Evolutionary conservation across 306 rosid genomes (phyloP), one percentile per base, ranked within the genome.

Genomic region (Quercus mongolica): DNA sequence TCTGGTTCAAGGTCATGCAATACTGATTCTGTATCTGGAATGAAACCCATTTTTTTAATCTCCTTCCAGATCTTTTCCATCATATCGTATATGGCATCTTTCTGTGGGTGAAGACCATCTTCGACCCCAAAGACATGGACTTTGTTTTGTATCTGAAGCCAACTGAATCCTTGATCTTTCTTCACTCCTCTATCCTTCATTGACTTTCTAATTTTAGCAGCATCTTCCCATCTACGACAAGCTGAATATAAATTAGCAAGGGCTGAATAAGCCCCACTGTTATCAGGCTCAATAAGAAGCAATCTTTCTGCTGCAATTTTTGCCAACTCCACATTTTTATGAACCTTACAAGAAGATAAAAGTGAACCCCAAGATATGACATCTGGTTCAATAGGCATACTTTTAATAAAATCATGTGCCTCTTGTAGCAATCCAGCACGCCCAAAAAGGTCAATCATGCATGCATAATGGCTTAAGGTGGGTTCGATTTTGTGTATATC

Each of bases 381-480:
- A 81, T 94, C 97, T 23, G 95, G 97, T 82, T 91, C 97, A 70
- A 89, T 68, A 68, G 93, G 95, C 97, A 89, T 91, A 73, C 51
- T 71, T 86, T 71, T 56, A 56, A 92, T 88, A 76, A 92, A 87
- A 46, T 76, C 20, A 57, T 88, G 86, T 69, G 98, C 97, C 78
- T 94, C 97, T 81, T 87, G 89, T 65, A 91, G 93, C 86, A 92
- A 84, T 78, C 97, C 98, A 74, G 97, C 94, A 52, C 97, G 92
- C 26, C 97, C 97, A 61, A 86, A 83, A 33, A 94, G 90, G 84
- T 92, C 97, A 73, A 90, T 76, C 90, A 92, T 92, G 88, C 97
- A 94, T 6, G 94, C 94, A 23, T 80, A 89, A 88, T 89, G 98
- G 80, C 97, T 91, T 67, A 56, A 69, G 78, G 94, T 89, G 56